Conservation (phyloP, 225 moss, liverwort and hornwort genomes). For the Sphagnum tenellum region DNA sequence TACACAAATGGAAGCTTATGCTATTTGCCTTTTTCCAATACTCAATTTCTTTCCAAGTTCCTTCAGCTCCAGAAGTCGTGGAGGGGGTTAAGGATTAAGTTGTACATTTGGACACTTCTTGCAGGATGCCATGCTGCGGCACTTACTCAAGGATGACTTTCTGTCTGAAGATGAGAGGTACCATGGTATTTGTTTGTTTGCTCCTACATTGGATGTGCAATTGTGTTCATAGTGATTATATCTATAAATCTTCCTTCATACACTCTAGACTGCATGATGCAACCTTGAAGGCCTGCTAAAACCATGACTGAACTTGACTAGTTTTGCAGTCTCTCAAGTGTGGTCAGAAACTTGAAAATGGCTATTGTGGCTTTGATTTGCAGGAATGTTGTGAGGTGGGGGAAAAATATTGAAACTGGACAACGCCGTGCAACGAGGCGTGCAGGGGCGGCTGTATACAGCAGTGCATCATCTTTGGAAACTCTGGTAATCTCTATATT, state of each 20-base stretch:
- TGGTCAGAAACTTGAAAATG: too few relatives aligned
- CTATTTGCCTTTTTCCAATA: too few relatives aligned
- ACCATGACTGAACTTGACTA: too few relatives aligned
- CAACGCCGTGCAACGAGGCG: conserved; percentile 80
- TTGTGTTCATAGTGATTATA: not conserved
- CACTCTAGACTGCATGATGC: too few relatives aligned
- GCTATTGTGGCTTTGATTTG: not conserved
- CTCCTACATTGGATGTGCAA: not conserved
- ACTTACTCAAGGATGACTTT: conserved; percentile 43
- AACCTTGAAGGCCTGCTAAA: too few relatives aligned
- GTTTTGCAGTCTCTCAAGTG: too few relatives aligned
- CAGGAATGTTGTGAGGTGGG: conserved; percentile 93
- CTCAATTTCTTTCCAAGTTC: too few relatives aligned
- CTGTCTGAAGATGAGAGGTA: conserved; percentile 72
- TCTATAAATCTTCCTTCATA: not conserved
- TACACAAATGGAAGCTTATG: too few relatives aligned
- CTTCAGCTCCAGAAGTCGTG: too few relatives aligned
- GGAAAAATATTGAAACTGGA: conserved; percentile 82
- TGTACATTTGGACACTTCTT: conserved; percentile 3
- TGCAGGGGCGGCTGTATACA: conserved; percentile 68
- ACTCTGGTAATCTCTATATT: conserved; percentile 54
- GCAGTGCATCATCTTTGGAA: conserved; percentile 91
- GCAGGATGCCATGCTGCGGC: conserved; percentile 76
- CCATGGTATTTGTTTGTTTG: not conserved
- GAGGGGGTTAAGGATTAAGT: too few relatives aligned